Evolutionary conservation across 2,329 filamentous ascomycete genomes (phyloP).

Genomic region (Arachnomyces sp.): DNA sequence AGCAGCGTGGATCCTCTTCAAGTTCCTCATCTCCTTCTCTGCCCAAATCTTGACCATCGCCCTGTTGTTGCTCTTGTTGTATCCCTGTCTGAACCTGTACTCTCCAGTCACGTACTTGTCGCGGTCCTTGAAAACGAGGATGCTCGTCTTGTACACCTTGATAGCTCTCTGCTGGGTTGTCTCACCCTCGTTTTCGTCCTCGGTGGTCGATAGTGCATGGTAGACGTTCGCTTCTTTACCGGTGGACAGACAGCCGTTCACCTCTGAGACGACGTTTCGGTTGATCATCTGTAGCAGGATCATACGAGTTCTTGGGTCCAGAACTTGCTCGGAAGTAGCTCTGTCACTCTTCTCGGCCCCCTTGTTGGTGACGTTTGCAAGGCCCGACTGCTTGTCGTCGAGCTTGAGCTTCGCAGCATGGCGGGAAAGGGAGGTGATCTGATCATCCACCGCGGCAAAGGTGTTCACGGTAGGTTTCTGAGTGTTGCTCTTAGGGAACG

Average conservation of each 20-base stretch:
- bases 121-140: conserved; percentile 94
- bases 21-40: conserved; percentile 94
- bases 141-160: conserved; percentile 98
- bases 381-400: conserved; percentile 51
- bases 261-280: conserved; percentile 74
- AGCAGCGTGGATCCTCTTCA: conserved; percentile 72
- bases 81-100: conserved; percentile 80
- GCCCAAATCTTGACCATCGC: conserved; percentile 99
- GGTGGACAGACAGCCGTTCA: conserved; percentile 91
- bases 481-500: conserved; percentile 63
- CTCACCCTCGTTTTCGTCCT: conserved; percentile 40
- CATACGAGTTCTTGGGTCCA: conserved; percentile 91
- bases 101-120: conserved; percentile 94
- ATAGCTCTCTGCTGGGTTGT: conserved; percentile 69
- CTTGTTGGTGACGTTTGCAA: conserved; percentile 38
- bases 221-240: conserved; percentile 99
- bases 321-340: conserved; percentile 86
- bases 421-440: conserved; percentile 72
- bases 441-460: conserved; percentile 71
- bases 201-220: conserved; percentile 62
- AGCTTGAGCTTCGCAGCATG: conserved; percentile 81
- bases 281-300: conserved; percentile 95
- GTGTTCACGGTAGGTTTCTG: conserved; percentile 77
- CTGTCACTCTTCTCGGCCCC: conserved; percentile 73
- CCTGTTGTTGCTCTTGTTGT: conserved; percentile 88